Evolutionary conservation across 345 rosid genomes (phyloP).

Genomic region (Pistacia atlantica): DNA sequence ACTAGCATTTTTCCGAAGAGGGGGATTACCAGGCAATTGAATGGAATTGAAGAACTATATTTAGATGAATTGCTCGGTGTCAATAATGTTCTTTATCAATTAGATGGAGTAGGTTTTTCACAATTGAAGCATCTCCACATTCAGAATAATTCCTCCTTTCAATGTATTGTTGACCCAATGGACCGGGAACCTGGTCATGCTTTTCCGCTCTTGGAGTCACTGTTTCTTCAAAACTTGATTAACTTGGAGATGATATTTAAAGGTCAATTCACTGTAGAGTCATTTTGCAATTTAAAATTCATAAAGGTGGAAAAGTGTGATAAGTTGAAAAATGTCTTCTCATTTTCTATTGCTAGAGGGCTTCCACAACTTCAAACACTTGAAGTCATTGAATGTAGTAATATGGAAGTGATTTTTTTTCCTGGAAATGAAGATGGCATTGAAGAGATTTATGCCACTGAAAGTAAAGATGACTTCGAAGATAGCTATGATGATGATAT

Average conservation of each 20-base stretch:
- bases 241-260: slow-evolving; percentile 23
- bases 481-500: background rate
- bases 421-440: too few relatives aligned
- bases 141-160: background rate
- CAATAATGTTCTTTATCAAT: background rate
- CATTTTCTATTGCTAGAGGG: slow-evolving; percentile 19
- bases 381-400: slow-evolving; percentile 16
- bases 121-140: slow-evolving; percentile 16
- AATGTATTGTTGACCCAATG: background rate
- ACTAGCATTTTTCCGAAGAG: background rate
- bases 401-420: slow-evolving; percentile 6
- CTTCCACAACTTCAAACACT: slow-evolving; percentile 27
- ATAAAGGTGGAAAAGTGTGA: slow-evolving; percentile 23
- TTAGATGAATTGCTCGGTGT: slow-evolving; percentile 4
- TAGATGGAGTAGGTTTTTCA: slow-evolving; percentile 8
- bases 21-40: background rate
- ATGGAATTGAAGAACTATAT: background rate
- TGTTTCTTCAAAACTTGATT: background rate
- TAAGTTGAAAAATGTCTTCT: slow-evolving; percentile 25
- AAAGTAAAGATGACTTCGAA: too few relatives aligned
- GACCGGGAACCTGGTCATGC: background rate
- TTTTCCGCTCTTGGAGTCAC: slow-evolving; percentile 16
- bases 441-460: too few relatives aligned
- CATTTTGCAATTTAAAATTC: slow-evolving; percentile 14
- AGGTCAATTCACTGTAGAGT: background rate